Evolutionary conservation across 169 alveolate species (phyloP).

Genomic region (Cryptosporidium meleagridis): DNA sequence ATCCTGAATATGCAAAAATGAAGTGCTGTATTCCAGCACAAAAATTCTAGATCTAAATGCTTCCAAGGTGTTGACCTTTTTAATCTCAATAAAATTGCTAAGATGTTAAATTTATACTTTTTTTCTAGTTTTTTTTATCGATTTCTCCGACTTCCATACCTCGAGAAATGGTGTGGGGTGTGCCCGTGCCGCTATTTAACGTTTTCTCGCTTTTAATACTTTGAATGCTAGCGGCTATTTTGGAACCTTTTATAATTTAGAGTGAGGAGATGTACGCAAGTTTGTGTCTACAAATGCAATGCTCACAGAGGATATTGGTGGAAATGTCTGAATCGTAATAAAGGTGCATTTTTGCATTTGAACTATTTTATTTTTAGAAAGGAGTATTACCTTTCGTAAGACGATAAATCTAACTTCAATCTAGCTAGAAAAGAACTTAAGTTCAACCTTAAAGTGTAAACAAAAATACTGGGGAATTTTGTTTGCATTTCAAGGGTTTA

Average conservation of each 20-base stretch:
- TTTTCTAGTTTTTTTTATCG: not conserved
- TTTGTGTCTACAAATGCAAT: conserved; percentile 63
- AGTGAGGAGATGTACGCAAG: conserved; percentile 64
- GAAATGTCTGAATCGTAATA: conserved; percentile 37
- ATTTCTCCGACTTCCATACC: not conserved
- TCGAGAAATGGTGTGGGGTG: conserved; percentile 16
- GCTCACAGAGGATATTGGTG: conserved; percentile 64
- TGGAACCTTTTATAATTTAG: conserved; percentile 38
- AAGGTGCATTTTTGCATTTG: conserved; percentile 64
- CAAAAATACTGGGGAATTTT: conserved; percentile 58
- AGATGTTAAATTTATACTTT: not conserved
- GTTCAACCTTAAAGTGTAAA: not conserved
- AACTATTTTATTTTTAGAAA: conserved; percentile 5
- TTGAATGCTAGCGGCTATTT: conserved; percentile 17
- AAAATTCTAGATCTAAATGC: not conserved
- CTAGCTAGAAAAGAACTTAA: not conserved
- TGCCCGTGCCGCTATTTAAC: not conserved
- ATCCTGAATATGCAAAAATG: not conserved
- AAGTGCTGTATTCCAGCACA: not conserved
- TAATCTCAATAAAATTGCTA: not conserved
- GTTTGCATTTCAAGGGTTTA: conserved; percentile 17
- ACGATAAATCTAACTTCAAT: not conserved
- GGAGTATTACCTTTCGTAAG: conserved; percentile 6
- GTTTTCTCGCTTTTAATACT: conserved; percentile 10
- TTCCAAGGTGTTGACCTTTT: not conserved